Evolutionary conservation across 2,329 filamentous ascomycete genomes (phyloP).

Genomic region (Aspergillus sp.): DNA sequence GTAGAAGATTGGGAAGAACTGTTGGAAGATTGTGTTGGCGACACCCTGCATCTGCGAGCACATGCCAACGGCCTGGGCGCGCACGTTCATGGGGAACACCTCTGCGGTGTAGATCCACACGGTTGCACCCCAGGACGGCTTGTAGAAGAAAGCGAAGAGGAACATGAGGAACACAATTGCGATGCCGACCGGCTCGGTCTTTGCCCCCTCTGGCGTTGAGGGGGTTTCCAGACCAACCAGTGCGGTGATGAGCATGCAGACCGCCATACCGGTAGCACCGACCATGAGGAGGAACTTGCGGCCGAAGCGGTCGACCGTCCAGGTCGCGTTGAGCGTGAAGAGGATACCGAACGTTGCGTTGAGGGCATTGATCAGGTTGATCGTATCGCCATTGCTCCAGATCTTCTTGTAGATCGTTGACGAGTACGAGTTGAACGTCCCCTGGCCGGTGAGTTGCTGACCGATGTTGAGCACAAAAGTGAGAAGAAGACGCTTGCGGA

Average conservation of each 20-base stretch:
- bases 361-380: constrained; percentile 71
- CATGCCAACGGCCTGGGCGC: constrained; percentile 69
- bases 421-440: constrained; percentile 70
- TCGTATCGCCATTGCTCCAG: constrained; percentile 57
- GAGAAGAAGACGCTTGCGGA: constrained; percentile 65
- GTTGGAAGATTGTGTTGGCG: constrained; percentile 66
- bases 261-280: constrained; percentile 66
- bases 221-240: constrained; percentile 60
- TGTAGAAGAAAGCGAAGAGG: constrained; percentile 62
- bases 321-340: constrained; percentile 71
- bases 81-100: constrained; percentile 69
- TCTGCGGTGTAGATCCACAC: constrained; percentile 72
- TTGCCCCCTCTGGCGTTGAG: constrained; percentile 47
- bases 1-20: constrained; percentile 70
- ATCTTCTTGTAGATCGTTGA: constrained; percentile 72
- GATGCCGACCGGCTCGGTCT: constrained; percentile 61
- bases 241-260: constrained; percentile 68
- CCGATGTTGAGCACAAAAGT: constrained; percentile 68
- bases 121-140: constrained; percentile 68
- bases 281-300: constrained; percentile 68
- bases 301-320: constrained; percentile 71
- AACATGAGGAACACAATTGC: constrained; percentile 68
- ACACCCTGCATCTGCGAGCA: constrained; percentile 61
- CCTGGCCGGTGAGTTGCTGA: constrained; percentile 71
- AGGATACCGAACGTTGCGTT: constrained; percentile 72